These are phyloP conservation scores for Tylopilus plumbeoviolaceoides DNA, from an alignment of 768 basidiomycete species.

Conservation along the genomic window DNA sequence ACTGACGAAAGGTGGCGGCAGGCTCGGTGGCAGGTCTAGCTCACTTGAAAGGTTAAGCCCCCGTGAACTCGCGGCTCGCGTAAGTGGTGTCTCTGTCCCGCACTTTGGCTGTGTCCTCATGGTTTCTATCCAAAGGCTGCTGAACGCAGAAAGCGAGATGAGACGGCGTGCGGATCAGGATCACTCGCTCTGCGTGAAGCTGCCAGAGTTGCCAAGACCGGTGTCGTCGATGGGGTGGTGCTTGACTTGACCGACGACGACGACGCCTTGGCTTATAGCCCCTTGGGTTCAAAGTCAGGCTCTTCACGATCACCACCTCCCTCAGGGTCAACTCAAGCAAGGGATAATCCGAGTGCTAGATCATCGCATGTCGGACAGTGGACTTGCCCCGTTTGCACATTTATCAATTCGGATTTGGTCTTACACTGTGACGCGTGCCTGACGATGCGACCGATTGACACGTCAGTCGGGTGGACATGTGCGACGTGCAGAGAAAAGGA, in stretches of 20 bases:
- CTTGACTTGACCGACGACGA: constrained; percentile 54
- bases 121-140: constrained; percentile 60
- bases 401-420: constrained; percentile 49
- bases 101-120: neutral
- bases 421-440: constrained; percentile 63
- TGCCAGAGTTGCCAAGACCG: constrained; percentile 64
- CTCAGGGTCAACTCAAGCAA: neutral
- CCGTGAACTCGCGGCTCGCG: constrained; percentile 63
- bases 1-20: constrained; percentile 50
- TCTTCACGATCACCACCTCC: constrained; percentile 3
- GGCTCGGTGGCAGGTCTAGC: constrained; percentile 53
- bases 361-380: constrained; percentile 33
- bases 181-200: constrained; percentile 54
- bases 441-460: constrained; percentile 34
- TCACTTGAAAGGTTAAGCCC: constrained; percentile 46
- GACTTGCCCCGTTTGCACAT: constrained; percentile 60
- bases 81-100: constrained; percentile 41
- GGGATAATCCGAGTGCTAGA: neutral
- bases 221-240: constrained; percentile 49
- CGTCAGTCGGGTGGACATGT: constrained; percentile 58
- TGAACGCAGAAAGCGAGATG: constrained; percentile 70
- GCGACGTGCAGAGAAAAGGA: constrained; percentile 56
- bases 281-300: constrained; percentile 32
- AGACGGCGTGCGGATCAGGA: constrained; percentile 69
- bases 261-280: neutral